Percentiles rank a stretch among this genome's conserved stretches.
These are phyloP conservation scores for Yamadazyma pseudoaaseri DNA, from an alignment of 1,139 yeast genomes.

Conservation along the genomic window DNA sequence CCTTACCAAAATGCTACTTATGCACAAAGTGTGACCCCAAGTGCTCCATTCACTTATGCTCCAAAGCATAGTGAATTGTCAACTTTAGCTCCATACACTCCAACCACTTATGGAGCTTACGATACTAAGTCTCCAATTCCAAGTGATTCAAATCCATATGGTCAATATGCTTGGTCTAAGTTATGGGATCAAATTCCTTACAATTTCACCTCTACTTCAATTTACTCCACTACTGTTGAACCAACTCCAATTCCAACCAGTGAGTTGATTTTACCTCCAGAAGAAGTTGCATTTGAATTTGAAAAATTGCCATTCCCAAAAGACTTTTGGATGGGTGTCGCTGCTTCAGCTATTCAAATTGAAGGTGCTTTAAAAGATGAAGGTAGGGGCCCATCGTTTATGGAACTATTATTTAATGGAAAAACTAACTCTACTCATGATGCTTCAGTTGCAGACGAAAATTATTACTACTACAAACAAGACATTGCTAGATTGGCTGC, in stretches of 20 bases:
- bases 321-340: slow-evolving; percentile 23
- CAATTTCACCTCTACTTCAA: slow-evolving; percentile 17
- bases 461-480: slow-evolving; percentile 32
- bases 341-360: slow-evolving; percentile 29
- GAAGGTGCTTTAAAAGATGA: slow-evolving; percentile 37
- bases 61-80: slow-evolving; percentile 9
- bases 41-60: slow-evolving; percentile 11
- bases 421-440: slow-evolving; percentile 12
- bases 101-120: slow-evolving; percentile 20
- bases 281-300: slow-evolving; percentile 16
- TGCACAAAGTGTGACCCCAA: not conserved
- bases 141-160: slow-evolving; percentile 18
- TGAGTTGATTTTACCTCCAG: slow-evolving; percentile 20
- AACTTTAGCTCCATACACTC: slow-evolving; percentile 11
- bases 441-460: slow-evolving; percentile 29
- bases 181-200: slow-evolving; percentile 18
- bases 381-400: slow-evolving; percentile 31
- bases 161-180: slow-evolving; percentile 21
- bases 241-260: slow-evolving; percentile 22
- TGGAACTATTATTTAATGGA: slow-evolving; percentile 17
- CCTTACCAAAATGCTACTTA: slow-evolving; percentile 11
- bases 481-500: slow-evolving; percentile 31
- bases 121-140: slow-evolving; percentile 13
- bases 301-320: slow-evolving; percentile 19
- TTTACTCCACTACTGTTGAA: slow-evolving; percentile 19